phyloP scores from a whole-genome alignment of 139 green algal species.

The Nannochloris sp. region DNA sequence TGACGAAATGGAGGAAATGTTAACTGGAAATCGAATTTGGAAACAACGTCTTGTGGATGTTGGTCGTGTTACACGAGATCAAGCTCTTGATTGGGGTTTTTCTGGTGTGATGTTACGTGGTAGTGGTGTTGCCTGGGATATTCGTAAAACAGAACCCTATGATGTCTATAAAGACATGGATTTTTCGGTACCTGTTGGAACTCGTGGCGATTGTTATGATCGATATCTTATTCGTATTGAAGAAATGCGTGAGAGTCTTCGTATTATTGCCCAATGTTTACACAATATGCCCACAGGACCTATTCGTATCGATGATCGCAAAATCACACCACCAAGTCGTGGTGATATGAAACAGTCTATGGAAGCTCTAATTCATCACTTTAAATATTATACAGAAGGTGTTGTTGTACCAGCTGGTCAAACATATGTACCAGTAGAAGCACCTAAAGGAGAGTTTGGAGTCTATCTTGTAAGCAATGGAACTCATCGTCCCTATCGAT shows the following conservation, averaged over 20 bases:
- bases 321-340: conserved; percentile 54
- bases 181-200: conserved; percentile 62
- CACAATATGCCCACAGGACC: conserved; percentile 62
- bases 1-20: conserved; percentile 83
- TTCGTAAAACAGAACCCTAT: conserved; percentile 70
- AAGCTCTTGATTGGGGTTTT: conserved; percentile 59
- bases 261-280: conserved; percentile 74
- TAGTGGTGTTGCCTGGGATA: conserved; percentile 73
- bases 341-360: conserved; percentile 75
- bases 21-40: conserved; percentile 79
- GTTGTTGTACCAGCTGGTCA: conserved; percentile 32
- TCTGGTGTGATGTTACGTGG: conserved; percentile 66
- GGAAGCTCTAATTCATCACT: conserved; percentile 80
- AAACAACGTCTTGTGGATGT: conserved; percentile 81
- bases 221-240: conserved; percentile 59
- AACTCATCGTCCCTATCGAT: conserved; percentile 46
- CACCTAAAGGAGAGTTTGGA: conserved; percentile 66
- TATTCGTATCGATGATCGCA: conserved; percentile 64
- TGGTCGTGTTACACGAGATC: conserved; percentile 65
- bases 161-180: conserved; percentile 72
- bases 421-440: conserved; percentile 42
- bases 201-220: conserved; percentile 63
- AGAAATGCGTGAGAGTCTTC: conserved; percentile 73
- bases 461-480: conserved; percentile 73
- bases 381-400: conserved; percentile 67